A percentile compares a stretch with the other conserved stretches of the same genome.
Evolutionary conservation across 805 yeast species (phyloP).

Genomic region (Candida maesae): DNA sequence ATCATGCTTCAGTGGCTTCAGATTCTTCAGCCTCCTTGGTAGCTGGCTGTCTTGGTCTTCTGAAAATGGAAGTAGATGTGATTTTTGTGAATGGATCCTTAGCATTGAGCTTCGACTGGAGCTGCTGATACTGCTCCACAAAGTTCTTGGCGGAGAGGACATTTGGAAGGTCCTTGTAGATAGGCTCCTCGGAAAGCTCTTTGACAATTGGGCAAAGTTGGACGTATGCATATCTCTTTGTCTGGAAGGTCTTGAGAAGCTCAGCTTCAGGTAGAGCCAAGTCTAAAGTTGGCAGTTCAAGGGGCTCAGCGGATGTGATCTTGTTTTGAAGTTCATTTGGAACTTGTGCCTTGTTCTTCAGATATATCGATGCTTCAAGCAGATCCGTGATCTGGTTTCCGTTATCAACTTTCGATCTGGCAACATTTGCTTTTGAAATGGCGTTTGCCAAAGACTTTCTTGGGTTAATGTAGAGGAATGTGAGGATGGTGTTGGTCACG

Average conservation of each 20-base stretch:
- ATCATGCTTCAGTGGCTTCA: conserved; percentile 2
- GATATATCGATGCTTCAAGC: conserved; percentile 17
- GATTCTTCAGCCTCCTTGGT: background rate
- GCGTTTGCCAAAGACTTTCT: conserved; percentile 14
- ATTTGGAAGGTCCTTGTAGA: conserved; percentile 10
- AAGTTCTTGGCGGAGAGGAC: conserved; percentile 7
- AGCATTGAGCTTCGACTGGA: conserved; percentile 7
- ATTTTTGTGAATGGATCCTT: conserved; percentile 10
- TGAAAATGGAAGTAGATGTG: conserved; percentile 9
- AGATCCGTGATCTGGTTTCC: conserved; percentile 16
- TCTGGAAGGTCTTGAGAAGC: conserved; percentile 7
- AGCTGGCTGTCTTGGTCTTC: conserved; percentile 11
- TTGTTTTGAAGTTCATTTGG: conserved; percentile 11
- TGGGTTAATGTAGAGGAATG: conserved; percentile 23
- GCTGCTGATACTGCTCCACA: conserved; percentile 9
- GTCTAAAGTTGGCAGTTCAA: conserved; percentile 12
- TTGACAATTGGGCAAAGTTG: conserved; percentile 21
- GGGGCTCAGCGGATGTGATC: conserved; percentile 6
- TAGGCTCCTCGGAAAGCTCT: conserved; percentile 10
- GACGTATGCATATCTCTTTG: conserved; percentile 23
- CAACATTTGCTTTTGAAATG: conserved; percentile 14
- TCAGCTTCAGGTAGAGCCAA: conserved; percentile 9
- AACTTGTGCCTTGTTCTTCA: conserved; percentile 9
- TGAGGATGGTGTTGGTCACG: conserved; percentile 21
- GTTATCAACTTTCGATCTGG: conserved; percentile 10